These are phyloP conservation scores for Phytophthora sp. DNA, from an alignment of 352 stramenopile species.

Conservation along the genomic window DNA sequence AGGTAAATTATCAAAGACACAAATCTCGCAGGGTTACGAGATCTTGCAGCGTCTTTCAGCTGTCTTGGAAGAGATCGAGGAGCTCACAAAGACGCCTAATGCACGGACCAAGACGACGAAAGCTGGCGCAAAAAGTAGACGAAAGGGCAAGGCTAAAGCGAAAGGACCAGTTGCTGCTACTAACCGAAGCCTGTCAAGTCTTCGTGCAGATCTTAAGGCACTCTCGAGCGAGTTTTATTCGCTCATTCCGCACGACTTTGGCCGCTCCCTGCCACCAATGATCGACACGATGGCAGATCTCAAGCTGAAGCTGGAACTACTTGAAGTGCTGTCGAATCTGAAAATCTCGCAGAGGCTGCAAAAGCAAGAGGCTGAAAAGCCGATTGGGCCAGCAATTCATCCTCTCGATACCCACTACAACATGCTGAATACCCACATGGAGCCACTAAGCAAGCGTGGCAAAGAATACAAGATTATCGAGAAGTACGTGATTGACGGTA, in stretches of 20 bases:
- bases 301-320: slow-evolving; percentile 65
- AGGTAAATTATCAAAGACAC: slow-evolving; percentile 57
- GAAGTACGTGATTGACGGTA: slow-evolving; percentile 25
- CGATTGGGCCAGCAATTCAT: slow-evolving; percentile 33
- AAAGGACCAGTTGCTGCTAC: slow-evolving; percentile 28
- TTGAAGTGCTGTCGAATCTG: slow-evolving; percentile 64
- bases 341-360: slow-evolving; percentile 70
- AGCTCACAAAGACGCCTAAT: slow-evolving; percentile 31
- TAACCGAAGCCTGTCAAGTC: slow-evolving; percentile 25
- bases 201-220: slow-evolving; percentile 49
- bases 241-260: slow-evolving; percentile 75
- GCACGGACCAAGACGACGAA: slow-evolving; percentile 21
- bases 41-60: slow-evolving; percentile 59
- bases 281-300: slow-evolving; percentile 63
- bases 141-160: slow-evolving; percentile 34
- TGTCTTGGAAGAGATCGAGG: slow-evolving; percentile 46
- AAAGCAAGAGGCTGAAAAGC: slow-evolving; percentile 37
- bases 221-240: slow-evolving; percentile 77
- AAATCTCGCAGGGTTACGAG: slow-evolving; percentile 68
- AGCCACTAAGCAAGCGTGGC: slow-evolving; percentile 38
- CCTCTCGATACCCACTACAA: slow-evolving; percentile 61
- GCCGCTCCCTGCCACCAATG: slow-evolving; percentile 51
- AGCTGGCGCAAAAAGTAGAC: slow-evolving; percentile 28
- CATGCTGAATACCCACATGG: slow-evolving; percentile 57
- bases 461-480: slow-evolving; percentile 66